Percentiles rank a stretch among this genome's conserved stretches.
Conservation (phyloP, 495 filamentous ascomycete species). For the Massariosphaeria phaeospora region DNA sequence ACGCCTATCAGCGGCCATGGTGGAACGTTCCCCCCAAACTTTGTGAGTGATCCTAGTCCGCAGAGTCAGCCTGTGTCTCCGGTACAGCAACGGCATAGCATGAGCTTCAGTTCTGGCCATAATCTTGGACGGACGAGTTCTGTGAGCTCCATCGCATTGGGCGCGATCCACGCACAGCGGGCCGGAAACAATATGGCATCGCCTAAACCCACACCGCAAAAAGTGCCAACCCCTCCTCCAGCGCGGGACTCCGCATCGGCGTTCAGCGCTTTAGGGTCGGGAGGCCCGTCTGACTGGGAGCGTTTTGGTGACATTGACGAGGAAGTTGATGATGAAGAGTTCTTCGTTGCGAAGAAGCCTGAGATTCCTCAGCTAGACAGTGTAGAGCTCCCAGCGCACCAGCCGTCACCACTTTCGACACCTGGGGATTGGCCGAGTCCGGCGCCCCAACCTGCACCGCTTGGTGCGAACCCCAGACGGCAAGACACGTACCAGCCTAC, state of each 20-base stretch:
- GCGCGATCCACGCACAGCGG: constrained; percentile 7
- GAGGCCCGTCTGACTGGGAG: constrained; percentile 59
- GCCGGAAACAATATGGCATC: constrained; percentile 7
- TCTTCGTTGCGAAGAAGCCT: constrained; percentile 5
- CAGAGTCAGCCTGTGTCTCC: constrained; percentile 30
- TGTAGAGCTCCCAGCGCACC: constrained; percentile 20
- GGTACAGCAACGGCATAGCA: constrained; percentile 22
- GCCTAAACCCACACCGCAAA: constrained; percentile 9
- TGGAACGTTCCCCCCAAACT: constrained; percentile 18
- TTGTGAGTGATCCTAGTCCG: constrained; percentile 20
- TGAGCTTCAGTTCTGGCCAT: constrained; percentile 14
- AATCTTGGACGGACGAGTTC: constrained; percentile 22
- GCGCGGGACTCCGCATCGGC: not conserved
- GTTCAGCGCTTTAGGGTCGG: constrained; percentile 49
- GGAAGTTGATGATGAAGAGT: constrained; percentile 30
- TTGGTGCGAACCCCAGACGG: constrained; percentile 12
- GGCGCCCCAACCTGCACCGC: constrained; percentile 17
- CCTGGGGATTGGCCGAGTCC: constrained; percentile 29
- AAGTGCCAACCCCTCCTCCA: constrained; percentile 13
- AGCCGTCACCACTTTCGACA: constrained; percentile 15
- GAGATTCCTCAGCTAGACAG: constrained; percentile 17
- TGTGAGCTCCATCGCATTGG: constrained; percentile 29
- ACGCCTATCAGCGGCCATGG: constrained; percentile 25
- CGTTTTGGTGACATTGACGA: constrained; percentile 41
- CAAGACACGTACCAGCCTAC: constrained; percentile 28